A percentile compares a stretch with the other conserved stretches of the same genome.
phyloP scores from a whole-genome alignment of 2,329 filamentous ascomycete species.

The Coniochaeta prunicola region DNA sequence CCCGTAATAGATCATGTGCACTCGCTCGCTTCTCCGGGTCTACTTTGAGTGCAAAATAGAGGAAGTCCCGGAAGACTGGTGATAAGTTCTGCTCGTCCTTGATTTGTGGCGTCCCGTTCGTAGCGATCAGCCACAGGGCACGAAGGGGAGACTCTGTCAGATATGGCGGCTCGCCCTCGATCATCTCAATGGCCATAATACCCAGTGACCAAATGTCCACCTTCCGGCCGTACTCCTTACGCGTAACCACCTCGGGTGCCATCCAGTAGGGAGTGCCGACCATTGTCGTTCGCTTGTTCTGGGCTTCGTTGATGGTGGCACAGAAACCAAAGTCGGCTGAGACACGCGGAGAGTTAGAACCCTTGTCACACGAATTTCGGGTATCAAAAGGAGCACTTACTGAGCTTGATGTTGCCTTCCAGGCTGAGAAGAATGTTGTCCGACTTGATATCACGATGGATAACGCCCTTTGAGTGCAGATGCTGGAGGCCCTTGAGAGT shows the following conservation, averaged over 20 bases:
- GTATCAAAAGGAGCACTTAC: slow-evolving; percentile 43
- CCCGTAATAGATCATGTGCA: slow-evolving; percentile 85
- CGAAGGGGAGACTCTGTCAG: slow-evolving; percentile 89
- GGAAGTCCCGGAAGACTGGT: slow-evolving; percentile 79
- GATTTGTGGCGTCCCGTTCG: slow-evolving; percentile 89
- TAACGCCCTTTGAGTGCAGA: slow-evolving; percentile 94
- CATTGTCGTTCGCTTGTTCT: slow-evolving; percentile 98
- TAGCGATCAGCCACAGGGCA: slow-evolving; percentile 92
- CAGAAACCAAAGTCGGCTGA: slow-evolving; percentile 97
- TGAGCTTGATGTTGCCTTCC: slow-evolving; percentile 95
- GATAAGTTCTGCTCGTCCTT: slow-evolving; percentile 85
- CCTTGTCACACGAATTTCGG: not conserved
- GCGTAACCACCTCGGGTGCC: slow-evolving; percentile 94
- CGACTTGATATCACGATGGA: slow-evolving; percentile 98
- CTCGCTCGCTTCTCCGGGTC: slow-evolving; percentile 95
- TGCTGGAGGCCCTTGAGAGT: slow-evolving; percentile 88
- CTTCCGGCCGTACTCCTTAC: slow-evolving; percentile 96
- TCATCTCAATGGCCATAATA: slow-evolving; percentile 99
- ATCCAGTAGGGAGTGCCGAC: slow-evolving; percentile 99
- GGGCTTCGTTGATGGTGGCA: slow-evolving; percentile 93
- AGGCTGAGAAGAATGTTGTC: slow-evolving; percentile 93
- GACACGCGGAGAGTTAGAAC: slow-evolving; percentile 3
- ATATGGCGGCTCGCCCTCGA: slow-evolving; percentile 95
- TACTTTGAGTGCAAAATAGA: slow-evolving; percentile 89
- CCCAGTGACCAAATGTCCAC: slow-evolving; percentile 98